Evolutionary conservation across 83 land plant species (phyloP).

Genomic region (Picea abies): DNA sequence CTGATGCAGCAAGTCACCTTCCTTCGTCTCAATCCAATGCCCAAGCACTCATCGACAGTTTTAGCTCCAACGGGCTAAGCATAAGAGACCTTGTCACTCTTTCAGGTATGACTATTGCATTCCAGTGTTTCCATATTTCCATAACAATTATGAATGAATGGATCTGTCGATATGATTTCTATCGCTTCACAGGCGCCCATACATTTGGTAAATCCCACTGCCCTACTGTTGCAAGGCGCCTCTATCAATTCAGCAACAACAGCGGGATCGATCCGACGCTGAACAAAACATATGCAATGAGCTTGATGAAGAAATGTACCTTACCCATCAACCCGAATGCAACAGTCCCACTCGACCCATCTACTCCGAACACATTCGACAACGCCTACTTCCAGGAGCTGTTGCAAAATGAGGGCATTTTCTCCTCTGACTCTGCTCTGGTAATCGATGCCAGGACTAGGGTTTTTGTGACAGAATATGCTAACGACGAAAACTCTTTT

Average conservation of each 20-base stretch:
- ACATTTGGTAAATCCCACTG: conserved; percentile 36
- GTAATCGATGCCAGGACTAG: conserved; percentile 24
- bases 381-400: conserved; percentile 24
- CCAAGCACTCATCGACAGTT: conserved; percentile 22
- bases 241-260: conserved; percentile 19
- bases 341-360: conserved; percentile 23
- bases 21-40: conserved; percentile 24
- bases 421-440: conserved; percentile 33
- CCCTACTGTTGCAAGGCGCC: conserved; percentile 18
- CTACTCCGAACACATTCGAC: conserved; percentile 28
- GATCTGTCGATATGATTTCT: neutral
- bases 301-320: conserved; percentile 17
- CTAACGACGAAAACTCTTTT: conserved; percentile 20
- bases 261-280: conserved; percentile 34
- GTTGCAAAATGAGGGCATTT: conserved; percentile 23
- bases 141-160: neutral
- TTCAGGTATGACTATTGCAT: conserved; percentile 21
- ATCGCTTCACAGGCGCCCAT: conserved; percentile 25
- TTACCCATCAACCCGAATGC: conserved; percentile 16
- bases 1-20: conserved; percentile 19
- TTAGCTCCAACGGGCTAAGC: conserved; percentile 20
- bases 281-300: conserved; percentile 26
- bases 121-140: too few species aligned
- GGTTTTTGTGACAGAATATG: conserved; percentile 28
- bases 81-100: conserved; percentile 32